Conservation (phyloP, 495 filamentous ascomycete species). For the Podospora anserina region DNA sequence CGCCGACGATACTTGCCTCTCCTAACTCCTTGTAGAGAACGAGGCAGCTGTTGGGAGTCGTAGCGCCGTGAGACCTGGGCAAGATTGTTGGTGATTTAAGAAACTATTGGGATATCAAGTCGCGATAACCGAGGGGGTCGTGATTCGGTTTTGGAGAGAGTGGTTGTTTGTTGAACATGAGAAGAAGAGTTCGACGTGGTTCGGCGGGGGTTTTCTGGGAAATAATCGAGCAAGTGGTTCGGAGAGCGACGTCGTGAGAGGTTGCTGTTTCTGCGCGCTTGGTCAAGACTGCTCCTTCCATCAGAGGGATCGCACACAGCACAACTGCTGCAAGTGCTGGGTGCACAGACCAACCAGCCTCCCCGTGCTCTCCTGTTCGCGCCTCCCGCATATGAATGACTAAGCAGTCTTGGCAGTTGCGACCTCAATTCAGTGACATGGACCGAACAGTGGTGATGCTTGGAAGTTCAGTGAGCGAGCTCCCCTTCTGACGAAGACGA, state of each 20-base stretch:
- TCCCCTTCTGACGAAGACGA: conserved; percentile 13
- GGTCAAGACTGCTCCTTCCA: not conserved
- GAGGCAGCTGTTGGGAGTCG: not conserved
- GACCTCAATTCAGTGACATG: not conserved
- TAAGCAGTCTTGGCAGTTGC: conserved; percentile 13
- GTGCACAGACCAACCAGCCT: conserved; percentile 13
- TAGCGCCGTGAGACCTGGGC: too few relatives aligned
- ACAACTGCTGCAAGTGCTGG: not conserved
- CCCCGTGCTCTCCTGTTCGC: not conserved
- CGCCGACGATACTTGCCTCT: not conserved
- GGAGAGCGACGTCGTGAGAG: not conserved
- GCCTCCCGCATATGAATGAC: not conserved
- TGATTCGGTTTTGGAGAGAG: not conserved
- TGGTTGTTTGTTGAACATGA: not conserved
- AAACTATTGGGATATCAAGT: not conserved
- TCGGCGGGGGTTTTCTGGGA: not conserved
- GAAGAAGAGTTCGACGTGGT: not conserved
- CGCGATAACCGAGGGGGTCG: not conserved
- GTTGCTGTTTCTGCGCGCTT: not conserved
- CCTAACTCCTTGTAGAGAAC: not conserved
- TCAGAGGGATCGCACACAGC: not conserved
- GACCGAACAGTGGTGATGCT: not conserved
- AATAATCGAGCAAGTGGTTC: not conserved
- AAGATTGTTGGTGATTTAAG: not conserved
- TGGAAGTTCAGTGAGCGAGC: conserved; percentile 1